Evolutionary conservation across 176 grass and related monocot genomes (phyloP), one percentile per base, ranked within the genome.

Genomic region (Triticum turgidum): DNA sequence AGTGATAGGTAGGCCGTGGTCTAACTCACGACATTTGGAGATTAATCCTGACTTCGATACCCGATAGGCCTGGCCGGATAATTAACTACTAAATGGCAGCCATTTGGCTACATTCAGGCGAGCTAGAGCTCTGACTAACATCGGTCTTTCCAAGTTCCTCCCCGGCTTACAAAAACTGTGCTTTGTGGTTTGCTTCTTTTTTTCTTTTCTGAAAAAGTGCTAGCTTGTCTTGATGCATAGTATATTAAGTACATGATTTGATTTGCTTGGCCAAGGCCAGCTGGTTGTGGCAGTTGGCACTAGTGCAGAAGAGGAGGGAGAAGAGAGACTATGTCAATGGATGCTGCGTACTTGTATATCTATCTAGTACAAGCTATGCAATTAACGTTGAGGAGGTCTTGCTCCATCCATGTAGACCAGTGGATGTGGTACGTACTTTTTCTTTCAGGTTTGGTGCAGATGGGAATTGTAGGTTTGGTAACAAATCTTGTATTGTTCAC

Each of bases 21-120:
- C 52, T 20, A 58, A 7, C 17, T 20, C 54, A 21, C 17, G 54
- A 20, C 78, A 80, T 80, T 80, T 64, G 78, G 78, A 80, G 77
- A 45, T 45, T 18, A 34, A 20, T 38, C 67, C 33, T 69, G 17
- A 11, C 67, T 3, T 69, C 15, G 54, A 21, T 7, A 24, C 3
- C 4, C 70, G 41, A 39, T 29, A 25, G 1, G 44, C 45, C 45
- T 49, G 45, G 45, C 8, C 47, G 47, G 73, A 25, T 52, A 32
- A 18, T 76, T 49, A 76, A 76, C 59, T 64, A 80, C 11, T 29
- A 18, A 64, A 2, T 44, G 35, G 3, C 18, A 59, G 56, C 33
- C 77, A 79, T 61, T 79, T 63, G 74, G 74, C 56, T 3, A 21
- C 56, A 20, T 59, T 21, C 56, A 59, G 56, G 56, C 56, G 56